These are phyloP conservation scores for Phytophthora vignae DNA, from an alignment of 352 stramenopile species.

Conservation along the genomic window DNA sequence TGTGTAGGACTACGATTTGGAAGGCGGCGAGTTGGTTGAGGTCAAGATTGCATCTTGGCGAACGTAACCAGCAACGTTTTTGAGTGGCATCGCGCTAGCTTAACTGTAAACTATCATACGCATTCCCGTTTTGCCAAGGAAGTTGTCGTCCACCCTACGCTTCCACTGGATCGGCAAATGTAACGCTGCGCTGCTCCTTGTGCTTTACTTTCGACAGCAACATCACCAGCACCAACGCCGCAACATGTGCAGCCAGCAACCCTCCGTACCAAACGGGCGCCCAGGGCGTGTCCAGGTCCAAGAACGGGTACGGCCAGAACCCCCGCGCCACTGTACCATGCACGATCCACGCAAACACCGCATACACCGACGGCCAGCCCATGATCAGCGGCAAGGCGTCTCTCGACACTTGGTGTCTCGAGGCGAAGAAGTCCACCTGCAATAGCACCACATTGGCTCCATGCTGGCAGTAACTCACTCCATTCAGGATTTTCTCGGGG, in stretches of 20 bases:
- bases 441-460: slow-evolving; percentile 75
- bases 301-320: slow-evolving; percentile 88
- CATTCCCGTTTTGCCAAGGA: not conserved
- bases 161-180: slow-evolving; percentile 13
- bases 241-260: slow-evolving; percentile 59
- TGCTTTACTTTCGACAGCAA: slow-evolving; percentile 60
- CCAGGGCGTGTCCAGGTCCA: slow-evolving; percentile 75
- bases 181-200: slow-evolving; percentile 15
- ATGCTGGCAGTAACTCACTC: slow-evolving; percentile 85
- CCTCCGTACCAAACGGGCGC: slow-evolving; percentile 78
- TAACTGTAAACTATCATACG: slow-evolving; percentile 27
- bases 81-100: slow-evolving; percentile 1
- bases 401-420: slow-evolving; percentile 60
- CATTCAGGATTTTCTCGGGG: slow-evolving; percentile 70
- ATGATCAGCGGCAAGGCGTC: slow-evolving; percentile 69
- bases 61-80: slow-evolving; percentile 11
- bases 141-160: not conserved
- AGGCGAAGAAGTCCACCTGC: slow-evolving; percentile 68
- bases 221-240: slow-evolving; percentile 49
- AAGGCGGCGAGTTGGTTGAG: slow-evolving; percentile 76
- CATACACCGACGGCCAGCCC: slow-evolving; percentile 69
- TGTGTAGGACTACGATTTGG: slow-evolving; percentile 65
- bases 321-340: slow-evolving; percentile 69
- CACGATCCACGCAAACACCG: slow-evolving; percentile 80
- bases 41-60: slow-evolving; percentile 53